Evolutionary conservation across 306 rosid genomes (phyloP).

Genomic region (Prunus mongolica): DNA sequence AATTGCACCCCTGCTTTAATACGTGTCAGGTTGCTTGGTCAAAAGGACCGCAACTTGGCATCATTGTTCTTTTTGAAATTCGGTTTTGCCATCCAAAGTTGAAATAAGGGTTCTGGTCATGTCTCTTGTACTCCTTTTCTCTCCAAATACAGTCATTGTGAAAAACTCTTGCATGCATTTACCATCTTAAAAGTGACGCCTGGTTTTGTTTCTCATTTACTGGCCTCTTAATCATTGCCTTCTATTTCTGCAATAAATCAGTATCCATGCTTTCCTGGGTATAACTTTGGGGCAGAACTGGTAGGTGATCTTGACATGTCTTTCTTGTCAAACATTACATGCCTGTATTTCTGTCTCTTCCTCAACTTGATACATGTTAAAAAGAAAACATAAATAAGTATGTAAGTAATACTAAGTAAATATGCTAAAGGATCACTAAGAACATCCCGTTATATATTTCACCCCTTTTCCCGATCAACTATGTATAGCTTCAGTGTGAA

Average conservation of each 20-base stretch:
- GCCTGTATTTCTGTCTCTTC: neutral
- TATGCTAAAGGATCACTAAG: neutral
- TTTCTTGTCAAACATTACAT: neutral
- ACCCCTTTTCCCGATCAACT: neutral
- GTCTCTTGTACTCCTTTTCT: neutral
- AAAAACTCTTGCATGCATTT: neutral
- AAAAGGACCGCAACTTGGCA: neutral
- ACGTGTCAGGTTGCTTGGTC: constrained; percentile 1
- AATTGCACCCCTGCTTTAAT: neutral
- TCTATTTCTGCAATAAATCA: neutral
- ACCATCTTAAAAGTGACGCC: neutral
- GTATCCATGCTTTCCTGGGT: neutral
- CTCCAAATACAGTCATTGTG: neutral
- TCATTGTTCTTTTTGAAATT: neutral
- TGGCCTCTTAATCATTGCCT: constrained; percentile 8
- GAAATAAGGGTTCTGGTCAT: neutral
- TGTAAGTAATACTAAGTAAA: neutral
- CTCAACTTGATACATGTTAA: neutral
- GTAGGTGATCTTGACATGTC: neutral
- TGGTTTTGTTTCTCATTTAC: neutral
- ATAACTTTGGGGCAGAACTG: neutral
- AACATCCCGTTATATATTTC: neutral
- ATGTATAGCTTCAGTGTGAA: neutral
- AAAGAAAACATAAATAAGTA: no score
- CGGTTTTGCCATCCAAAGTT: neutral